phyloP scores from a whole-genome alignment of 352 stramenopile species.

The Phytophthora cryptogea region DNA sequence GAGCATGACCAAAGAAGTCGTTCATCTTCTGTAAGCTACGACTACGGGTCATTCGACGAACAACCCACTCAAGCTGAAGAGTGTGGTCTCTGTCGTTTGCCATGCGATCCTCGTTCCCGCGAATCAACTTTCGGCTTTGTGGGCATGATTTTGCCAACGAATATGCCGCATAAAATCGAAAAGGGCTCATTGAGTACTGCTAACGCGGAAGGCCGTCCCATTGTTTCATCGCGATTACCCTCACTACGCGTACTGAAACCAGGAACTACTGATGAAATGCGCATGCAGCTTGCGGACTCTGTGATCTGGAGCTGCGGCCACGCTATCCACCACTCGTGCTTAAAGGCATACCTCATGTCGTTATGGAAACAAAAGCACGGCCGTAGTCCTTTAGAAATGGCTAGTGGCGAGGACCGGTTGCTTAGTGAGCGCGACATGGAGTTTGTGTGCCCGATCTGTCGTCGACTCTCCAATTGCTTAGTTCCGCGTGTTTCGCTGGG shows the following conservation, averaged over 20 bases:
- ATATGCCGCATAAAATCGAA: constrained; percentile 47
- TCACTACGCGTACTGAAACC: constrained; percentile 36
- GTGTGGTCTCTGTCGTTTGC: constrained; percentile 67
- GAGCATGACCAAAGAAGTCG: constrained; percentile 19
- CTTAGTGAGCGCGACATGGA: constrained; percentile 72
- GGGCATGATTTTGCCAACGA: constrained; percentile 70
- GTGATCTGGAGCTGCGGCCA: constrained; percentile 79
- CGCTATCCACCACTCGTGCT: constrained; percentile 65
- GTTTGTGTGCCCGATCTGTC: constrained; percentile 81
- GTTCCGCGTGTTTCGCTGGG: constrained; percentile 47
- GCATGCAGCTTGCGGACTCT: constrained; percentile 45
- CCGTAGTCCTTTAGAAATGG: constrained; percentile 45
- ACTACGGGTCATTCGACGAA: constrained; percentile 32
- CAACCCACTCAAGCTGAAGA: constrained; percentile 41
- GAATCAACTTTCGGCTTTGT: constrained; percentile 70
- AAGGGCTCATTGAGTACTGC: constrained; percentile 6
- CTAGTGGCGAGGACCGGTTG: constrained; percentile 60
- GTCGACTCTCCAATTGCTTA: constrained; percentile 76
- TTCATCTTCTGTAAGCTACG: constrained; percentile 28
- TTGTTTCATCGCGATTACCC: constrained; percentile 25
- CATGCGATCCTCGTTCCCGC: constrained; percentile 44
- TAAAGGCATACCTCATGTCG: constrained; percentile 72
- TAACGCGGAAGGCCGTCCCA: constrained; percentile 10
- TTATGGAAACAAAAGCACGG: constrained; percentile 67
- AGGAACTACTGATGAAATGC: constrained; percentile 34